Evolutionary conservation across 345 rosid genomes (phyloP), one percentile per base, ranked within the genome.

Genomic region (Hirschfeldia incana): DNA sequence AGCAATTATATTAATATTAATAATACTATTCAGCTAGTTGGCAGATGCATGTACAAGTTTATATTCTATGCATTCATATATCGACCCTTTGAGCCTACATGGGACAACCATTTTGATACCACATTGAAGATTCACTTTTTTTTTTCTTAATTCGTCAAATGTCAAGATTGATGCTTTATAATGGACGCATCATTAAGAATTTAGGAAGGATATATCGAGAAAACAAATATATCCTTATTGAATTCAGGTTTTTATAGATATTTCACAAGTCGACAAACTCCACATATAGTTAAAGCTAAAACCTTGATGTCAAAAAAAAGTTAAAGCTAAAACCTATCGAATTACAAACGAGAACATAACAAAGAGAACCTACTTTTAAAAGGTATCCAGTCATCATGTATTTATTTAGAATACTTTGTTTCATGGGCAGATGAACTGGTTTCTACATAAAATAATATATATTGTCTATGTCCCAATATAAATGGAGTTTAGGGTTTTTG

Each of bases 91-190:
- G 81, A 55, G 67, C 27, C 51, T 57, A 8, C 49, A 71, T 78
- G 72, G 76, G 76, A 65, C 81, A 78, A 44, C 73, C 76, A 65
- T 65, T 65, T 65, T 46, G 28, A 65, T 65, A 72, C 17, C 61
- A 71, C 7, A 37, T 1, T 42, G 72, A 71, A 71, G 66, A 65
- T 71, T 65, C 60, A 78, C 72, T 8, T 70, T 13, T 37, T 55
- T n/a, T 26, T 26, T 9, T 69, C 10, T 55, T 8, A 42, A 42
- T 33, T 60, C 10, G 58, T 58, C 63, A 71, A 71, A 11, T 28
- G 67, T 17, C 29, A 53, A 53, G 16, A 37, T 11, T 28, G 42
- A 49, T 69, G 21, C 75, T 69, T 62, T 76, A 9, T 21, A 36
- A 63, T 63, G 29, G 30, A 70, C 7, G 75, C 58, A 77, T 77